phyloP scores from a whole-genome alignment of 345 rosid species.

The Raphanus raphanistrum region DNA sequence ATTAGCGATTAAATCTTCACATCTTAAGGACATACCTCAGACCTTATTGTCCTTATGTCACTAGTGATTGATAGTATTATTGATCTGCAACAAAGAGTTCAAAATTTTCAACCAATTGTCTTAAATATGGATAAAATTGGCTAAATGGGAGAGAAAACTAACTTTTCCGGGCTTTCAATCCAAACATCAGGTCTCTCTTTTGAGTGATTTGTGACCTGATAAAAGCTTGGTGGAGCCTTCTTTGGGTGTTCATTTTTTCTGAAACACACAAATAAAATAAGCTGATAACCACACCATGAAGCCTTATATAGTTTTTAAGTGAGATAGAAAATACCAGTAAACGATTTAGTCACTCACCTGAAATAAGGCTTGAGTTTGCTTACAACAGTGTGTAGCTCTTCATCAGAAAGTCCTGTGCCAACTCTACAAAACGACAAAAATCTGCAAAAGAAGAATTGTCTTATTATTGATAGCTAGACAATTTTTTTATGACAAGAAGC shows the following conservation, averaged over 20 bases:
- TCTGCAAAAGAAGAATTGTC: slow-evolving; percentile 49
- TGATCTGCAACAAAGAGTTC: slow-evolving; percentile 57
- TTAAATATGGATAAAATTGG: background rate
- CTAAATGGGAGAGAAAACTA: slow-evolving; percentile 32
- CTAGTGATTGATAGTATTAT: slow-evolving; percentile 84
- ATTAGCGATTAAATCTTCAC: too few species aligned
- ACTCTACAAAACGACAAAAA: slow-evolving; percentile 94
- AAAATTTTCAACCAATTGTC: background rate
- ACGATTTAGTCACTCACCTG: slow-evolving; percentile 48
- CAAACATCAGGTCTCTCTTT: slow-evolving; percentile 99
- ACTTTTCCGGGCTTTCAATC: slow-evolving; percentile 98
- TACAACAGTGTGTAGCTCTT: slow-evolving; percentile 76
- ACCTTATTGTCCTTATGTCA: slow-evolving; percentile 89
- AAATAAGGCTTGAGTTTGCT: slow-evolving; percentile 89
- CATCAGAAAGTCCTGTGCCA: slow-evolving; percentile 89
- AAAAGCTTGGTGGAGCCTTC: slow-evolving; percentile 79
- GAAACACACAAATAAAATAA: slow-evolving; percentile 9
- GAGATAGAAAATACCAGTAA: slow-evolving; percentile 7
- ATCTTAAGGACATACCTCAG: slow-evolving; percentile 65
- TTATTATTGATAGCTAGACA: slow-evolving; percentile 1
- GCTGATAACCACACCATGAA: background rate
- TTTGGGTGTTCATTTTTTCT: slow-evolving; percentile 88
- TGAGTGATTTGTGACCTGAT: slow-evolving; percentile 80
- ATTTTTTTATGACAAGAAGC: background rate
- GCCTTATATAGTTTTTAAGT: background rate